Conservation (phyloP, 2,329 filamentous ascomycete species). For the Phialophora chinensis region DNA sequence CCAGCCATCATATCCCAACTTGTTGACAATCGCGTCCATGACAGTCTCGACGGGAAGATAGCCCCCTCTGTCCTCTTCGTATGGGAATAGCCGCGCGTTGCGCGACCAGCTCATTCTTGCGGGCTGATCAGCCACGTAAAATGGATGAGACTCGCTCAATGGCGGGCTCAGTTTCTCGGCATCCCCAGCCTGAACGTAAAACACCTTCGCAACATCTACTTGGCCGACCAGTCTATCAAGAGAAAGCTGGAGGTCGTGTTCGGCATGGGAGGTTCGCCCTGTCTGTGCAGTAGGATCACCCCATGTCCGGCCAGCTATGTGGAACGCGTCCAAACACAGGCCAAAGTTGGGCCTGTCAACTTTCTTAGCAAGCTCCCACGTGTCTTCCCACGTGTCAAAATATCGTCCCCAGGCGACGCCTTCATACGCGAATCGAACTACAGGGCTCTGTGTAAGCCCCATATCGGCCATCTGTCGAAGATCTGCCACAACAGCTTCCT, state of each 20-base stretch:
- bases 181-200: constrained; percentile 78
- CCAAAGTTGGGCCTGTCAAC: constrained; percentile 76
- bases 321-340: constrained; percentile 77
- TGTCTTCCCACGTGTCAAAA: constrained; percentile 74
- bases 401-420: constrained; percentile 71
- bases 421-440: constrained; percentile 74
- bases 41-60: constrained; percentile 71
- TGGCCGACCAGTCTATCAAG: constrained; percentile 59
- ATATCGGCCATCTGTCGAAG: constrained; percentile 43
- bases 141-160: constrained; percentile 62
- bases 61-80: constrained; percentile 65
- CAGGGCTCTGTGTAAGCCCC: constrained; percentile 67
- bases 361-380: constrained; percentile 69
- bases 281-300: constrained; percentile 66
- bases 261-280: constrained; percentile 61
- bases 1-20: constrained; percentile 61
- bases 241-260: constrained; percentile 61
- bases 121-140: constrained; percentile 63
- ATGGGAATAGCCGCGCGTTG: constrained; percentile 76
- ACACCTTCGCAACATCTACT: constrained; percentile 69
- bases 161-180: constrained; percentile 68
- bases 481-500: constrained; percentile 39
- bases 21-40: constrained; percentile 64
- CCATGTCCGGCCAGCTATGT: constrained; percentile 73
- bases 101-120: constrained; percentile 77